These are phyloP conservation scores for Naganishia antarctica DNA, from an alignment of 768 basidiomycete genomes.

Conservation along the genomic window DNA sequence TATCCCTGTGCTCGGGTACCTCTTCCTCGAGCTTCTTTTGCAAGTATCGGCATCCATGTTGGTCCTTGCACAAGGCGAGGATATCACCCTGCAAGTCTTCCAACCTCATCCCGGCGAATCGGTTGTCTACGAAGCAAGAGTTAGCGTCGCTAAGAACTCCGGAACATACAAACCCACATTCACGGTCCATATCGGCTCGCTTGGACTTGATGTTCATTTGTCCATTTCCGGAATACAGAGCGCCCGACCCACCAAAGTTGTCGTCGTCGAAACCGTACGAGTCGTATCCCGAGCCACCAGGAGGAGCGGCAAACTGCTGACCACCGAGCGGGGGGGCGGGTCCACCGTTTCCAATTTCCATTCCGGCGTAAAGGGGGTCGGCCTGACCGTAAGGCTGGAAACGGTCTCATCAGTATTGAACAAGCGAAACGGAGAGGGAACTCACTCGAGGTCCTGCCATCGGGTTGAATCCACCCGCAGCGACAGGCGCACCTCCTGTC, in stretches of 20 bases:
- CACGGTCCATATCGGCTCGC: slow-evolving; percentile 83
- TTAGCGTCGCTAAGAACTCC: background rate
- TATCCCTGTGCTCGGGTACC: slow-evolving; percentile 89
- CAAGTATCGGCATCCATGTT: slow-evolving; percentile 95
- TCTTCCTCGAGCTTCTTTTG: slow-evolving; percentile 99
- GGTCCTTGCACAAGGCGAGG: slow-evolving; percentile 89
- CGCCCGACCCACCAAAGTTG: slow-evolving; percentile 46
- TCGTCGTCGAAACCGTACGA: slow-evolving; percentile 48
- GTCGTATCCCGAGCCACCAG: slow-evolving; percentile 32
- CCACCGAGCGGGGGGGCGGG: slow-evolving; percentile 30
- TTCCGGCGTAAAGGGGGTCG: slow-evolving; percentile 38
- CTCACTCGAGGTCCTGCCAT: slow-evolving; percentile 41
- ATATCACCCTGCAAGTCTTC: slow-evolving; percentile 97
- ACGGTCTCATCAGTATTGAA: background rate
- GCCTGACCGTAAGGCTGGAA: slow-evolving; percentile 34
- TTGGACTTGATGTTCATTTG: slow-evolving; percentile 78
- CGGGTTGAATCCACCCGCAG: slow-evolving; percentile 36
- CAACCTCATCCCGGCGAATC: slow-evolving; percentile 89
- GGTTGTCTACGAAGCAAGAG: slow-evolving; percentile 63
- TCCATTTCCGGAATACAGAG: slow-evolving; percentile 46
- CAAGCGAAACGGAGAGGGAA: background rate
- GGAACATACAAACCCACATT: slow-evolving; percentile 55
- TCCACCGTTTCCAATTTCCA: slow-evolving; percentile 26
- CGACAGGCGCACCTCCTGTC: background rate
- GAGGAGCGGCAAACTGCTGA: slow-evolving; percentile 20